These are phyloP conservation scores for Fusarium sp. DNA, from an alignment of 2,329 filamentous ascomycete species.

Conservation along the genomic window DNA sequence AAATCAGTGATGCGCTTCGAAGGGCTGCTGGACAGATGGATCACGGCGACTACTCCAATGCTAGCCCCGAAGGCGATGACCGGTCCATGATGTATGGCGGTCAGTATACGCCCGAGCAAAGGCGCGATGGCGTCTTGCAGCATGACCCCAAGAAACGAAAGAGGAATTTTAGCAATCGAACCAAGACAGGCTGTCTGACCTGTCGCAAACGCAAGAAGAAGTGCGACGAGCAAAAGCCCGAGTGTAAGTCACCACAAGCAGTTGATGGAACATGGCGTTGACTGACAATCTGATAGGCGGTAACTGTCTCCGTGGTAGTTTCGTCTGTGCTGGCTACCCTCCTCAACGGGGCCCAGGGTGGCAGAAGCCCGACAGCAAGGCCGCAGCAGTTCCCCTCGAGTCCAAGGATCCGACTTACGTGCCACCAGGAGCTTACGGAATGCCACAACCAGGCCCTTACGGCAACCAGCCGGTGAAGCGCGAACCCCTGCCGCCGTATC, in stretches of 20 bases:
- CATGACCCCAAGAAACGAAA: slow-evolving; percentile 74
- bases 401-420: slow-evolving; percentile 77
- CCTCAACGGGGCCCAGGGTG: slow-evolving; percentile 74
- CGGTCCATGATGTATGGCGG: slow-evolving; percentile 52
- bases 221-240: slow-evolving; percentile 91
- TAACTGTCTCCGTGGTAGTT: slow-evolving; percentile 90
- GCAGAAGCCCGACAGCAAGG: slow-evolving; percentile 77
- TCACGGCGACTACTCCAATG: slow-evolving; percentile 59
- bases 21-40: slow-evolving; percentile 57
- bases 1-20: slow-evolving; percentile 55
- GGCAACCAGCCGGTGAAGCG: slow-evolving; percentile 57
- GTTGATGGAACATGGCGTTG: slow-evolving; percentile 9
- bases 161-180: slow-evolving; percentile 89
- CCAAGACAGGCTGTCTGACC: slow-evolving; percentile 94
- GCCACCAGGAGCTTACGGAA: slow-evolving; percentile 67
- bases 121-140: slow-evolving; percentile 60
- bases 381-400: slow-evolving; percentile 75
- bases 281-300: slow-evolving; percentile 63
- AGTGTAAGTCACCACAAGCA: slow-evolving; percentile 69
- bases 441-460: slow-evolving; percentile 59
- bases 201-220: slow-evolving; percentile 96
- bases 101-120: slow-evolving; percentile 58
- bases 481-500: slow-evolving; percentile 66
- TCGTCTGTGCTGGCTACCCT: slow-evolving; percentile 90
- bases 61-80: slow-evolving; percentile 64